A percentile compares a stretch with the other conserved stretches of the same genome.
phyloP scores from a whole-genome alignment of 139 green algal genomes.

The Zygnema cylindricum region DNA sequence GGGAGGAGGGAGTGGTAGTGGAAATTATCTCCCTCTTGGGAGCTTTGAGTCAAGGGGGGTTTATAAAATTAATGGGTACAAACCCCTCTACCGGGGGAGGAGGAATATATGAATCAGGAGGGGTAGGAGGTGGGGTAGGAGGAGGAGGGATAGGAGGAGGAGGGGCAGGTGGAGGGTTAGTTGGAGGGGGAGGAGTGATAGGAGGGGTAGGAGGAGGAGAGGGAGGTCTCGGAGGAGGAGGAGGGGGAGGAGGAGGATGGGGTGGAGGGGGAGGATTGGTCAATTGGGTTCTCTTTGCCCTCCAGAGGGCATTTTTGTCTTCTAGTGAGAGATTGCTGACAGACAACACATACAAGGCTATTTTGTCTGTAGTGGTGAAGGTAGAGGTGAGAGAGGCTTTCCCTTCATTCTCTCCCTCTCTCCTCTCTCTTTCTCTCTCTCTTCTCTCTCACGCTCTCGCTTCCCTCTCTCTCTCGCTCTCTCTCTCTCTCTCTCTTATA shows the following conservation, averaged over 20 bases:
- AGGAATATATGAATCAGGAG: too few relatives aligned
- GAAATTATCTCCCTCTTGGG: slow-evolving; percentile 46
- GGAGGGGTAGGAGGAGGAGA: not conserved
- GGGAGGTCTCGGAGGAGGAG: not conserved
- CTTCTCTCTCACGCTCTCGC: too few relatives aligned
- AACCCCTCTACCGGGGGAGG: not conserved
- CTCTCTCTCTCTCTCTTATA: not conserved
- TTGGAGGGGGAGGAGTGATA: not conserved
- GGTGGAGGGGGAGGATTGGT: slow-evolving; percentile 14
- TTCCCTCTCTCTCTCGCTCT: not conserved
- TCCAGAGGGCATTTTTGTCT: slow-evolving; percentile 47
- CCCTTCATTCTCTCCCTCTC: not conserved
- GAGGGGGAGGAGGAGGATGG: not conserved
- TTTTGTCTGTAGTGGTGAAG: not conserved
- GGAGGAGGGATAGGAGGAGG: not conserved
- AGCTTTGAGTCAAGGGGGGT: slow-evolving; percentile 29
- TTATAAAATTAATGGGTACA: slow-evolving; percentile 6
- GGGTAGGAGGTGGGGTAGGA: not conserved
- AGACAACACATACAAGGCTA: slow-evolving; percentile 20
- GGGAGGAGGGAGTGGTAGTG: slow-evolving; percentile 35
- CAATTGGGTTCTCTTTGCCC: slow-evolving; percentile 36
- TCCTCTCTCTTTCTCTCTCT: not conserved
- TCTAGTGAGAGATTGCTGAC: slow-evolving; percentile 40
- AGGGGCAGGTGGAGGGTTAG: too few relatives aligned
- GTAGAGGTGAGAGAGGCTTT: not conserved